These are phyloP conservation scores for Backusella luteola DNA, from an alignment of 192 early-diverging fungal species.

Conservation along the genomic window DNA sequence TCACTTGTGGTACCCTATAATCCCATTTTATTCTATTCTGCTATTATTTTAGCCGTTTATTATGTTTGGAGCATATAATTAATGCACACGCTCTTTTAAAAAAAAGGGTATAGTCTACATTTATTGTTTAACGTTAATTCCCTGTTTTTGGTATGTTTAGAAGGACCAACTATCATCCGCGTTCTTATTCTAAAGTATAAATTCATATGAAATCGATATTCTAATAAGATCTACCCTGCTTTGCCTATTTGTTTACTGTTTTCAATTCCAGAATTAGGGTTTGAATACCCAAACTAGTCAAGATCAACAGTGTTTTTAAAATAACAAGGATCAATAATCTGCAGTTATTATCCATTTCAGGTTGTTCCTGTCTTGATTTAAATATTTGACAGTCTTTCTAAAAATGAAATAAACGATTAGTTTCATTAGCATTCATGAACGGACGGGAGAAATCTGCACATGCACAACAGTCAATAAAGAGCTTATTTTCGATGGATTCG, in stretches of 20 bases:
- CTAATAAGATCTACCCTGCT: neutral
- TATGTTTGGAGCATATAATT: neutral
- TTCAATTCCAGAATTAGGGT: neutral
- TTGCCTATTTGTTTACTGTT: neutral
- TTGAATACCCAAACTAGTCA: neutral
- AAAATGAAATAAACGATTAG: neutral
- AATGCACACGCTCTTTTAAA: neutral
- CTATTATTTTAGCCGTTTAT: neutral
- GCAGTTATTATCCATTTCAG: neutral
- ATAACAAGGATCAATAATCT: neutral
- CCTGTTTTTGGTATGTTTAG: neutral
- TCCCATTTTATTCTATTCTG: neutral
- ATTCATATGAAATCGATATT: neutral
- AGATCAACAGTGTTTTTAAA: neutral
- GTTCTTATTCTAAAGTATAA: neutral
- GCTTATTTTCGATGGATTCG: neutral
- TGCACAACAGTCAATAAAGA: neutral
- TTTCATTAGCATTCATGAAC: neutral
- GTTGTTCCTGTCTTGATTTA: neutral
- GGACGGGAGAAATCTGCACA: neutral
- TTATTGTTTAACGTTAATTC: neutral
- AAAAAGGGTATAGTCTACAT: neutral
- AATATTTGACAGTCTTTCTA: conserved; percentile 9
- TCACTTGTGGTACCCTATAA: neutral
- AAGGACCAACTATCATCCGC: neutral